Conservation (phyloP, 208 protist genomes). For the Acanthamoeba lenticulata region DNA sequence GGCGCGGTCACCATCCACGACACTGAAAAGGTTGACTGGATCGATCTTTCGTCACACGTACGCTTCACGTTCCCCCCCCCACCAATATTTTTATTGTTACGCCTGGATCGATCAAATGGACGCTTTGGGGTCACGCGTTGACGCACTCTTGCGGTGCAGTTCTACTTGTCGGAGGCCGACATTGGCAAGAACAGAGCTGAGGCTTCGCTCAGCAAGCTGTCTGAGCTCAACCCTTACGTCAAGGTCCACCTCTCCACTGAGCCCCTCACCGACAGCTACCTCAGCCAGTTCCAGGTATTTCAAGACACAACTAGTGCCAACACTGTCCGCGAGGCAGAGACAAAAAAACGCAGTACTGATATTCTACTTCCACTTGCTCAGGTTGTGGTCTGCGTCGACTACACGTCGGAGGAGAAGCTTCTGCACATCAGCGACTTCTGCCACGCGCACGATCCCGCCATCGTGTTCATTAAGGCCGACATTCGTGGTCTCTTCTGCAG, state of each 20-base stretch:
- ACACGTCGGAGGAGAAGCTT: conserved; percentile 71
- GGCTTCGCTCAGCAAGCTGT: conserved; percentile 80
- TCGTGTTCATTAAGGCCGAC: conserved; percentile 82
- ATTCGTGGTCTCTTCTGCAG: conserved; percentile 84
- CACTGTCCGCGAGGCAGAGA: too few relatives aligned
- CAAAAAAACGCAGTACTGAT: not conserved
- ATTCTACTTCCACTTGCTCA: not conserved
- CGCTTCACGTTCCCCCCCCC: not conserved
- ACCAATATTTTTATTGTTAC: too few relatives aligned
- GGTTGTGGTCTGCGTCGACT: conserved; percentile 16
- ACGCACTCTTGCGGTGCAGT: conserved; percentile 80
- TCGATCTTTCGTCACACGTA: conserved; percentile 88
- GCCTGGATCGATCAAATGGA: too few relatives aligned
- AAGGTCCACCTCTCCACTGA: conserved; percentile 71
- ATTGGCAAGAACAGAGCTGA: conserved; percentile 88
- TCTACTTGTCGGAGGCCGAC: conserved; percentile 90
- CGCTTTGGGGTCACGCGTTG: not conserved
- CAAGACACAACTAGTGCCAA: too few relatives aligned
- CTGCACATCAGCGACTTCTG: conserved; percentile 80
- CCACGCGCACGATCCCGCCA: conserved; percentile 63
- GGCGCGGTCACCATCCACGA: conserved; percentile 92
- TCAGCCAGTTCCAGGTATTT: conserved; percentile 80
- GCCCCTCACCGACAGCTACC: conserved; percentile 75
- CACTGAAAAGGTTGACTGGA: conserved; percentile 71
- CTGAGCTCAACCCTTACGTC: conserved; percentile 93